Conservation (phyloP, 306 rosid species). For the Cyclanthera cordifolia region DNA sequence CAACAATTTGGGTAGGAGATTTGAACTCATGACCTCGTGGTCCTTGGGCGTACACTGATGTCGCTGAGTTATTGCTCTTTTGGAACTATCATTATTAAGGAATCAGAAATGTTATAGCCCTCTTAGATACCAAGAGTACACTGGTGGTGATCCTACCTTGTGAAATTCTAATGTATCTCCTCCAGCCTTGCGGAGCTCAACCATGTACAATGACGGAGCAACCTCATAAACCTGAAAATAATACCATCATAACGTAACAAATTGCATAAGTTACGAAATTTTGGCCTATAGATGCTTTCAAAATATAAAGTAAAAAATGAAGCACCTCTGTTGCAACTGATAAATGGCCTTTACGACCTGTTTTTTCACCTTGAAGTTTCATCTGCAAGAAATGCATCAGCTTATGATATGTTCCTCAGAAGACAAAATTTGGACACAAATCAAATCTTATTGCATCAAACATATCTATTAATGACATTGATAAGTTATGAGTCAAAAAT, state of each 20-base stretch:
- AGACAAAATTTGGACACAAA: not conserved
- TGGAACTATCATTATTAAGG: not conserved
- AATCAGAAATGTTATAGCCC: not conserved
- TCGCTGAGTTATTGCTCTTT: no score
- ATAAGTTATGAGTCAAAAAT: not conserved
- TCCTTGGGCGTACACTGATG: no score
- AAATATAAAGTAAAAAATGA: not conserved
- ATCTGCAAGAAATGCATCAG: constrained; percentile 28
- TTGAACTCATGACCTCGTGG: no score
- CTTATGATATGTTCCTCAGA: not conserved
- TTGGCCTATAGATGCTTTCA: not conserved
- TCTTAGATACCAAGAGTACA: not conserved
- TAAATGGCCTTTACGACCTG: constrained; percentile 88
- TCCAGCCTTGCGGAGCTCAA: constrained; percentile 76
- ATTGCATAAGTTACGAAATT: not conserved
- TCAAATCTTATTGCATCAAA: not conserved
- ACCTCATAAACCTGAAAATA: constrained; percentile 69
- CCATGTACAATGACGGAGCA: constrained; percentile 89
- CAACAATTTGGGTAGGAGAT: no score
- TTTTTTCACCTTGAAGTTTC: constrained; percentile 80
- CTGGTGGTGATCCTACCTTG: constrained; percentile 33
- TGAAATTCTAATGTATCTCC: constrained; percentile 96
- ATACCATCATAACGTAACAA: constrained; percentile 5
- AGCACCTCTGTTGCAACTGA: constrained; percentile 77
- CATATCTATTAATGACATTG: not conserved